Percentiles rank a stretch among this genome's conserved stretches.
Evolutionary conservation across 768 basidiomycete genomes (phyloP).

Genomic region (Sporobolomyces phaffii): DNA sequence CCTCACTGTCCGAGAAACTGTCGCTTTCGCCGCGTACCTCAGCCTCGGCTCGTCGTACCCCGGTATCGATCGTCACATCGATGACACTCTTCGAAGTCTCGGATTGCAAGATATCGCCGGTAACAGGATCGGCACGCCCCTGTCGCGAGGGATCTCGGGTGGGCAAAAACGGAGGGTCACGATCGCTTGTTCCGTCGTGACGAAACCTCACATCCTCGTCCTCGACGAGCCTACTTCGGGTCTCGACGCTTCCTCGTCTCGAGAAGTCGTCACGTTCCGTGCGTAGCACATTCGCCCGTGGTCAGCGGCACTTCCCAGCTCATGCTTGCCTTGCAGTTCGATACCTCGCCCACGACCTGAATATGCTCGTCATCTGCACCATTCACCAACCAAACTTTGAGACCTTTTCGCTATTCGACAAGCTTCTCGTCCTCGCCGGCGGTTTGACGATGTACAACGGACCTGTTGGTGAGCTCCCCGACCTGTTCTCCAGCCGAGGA

Average conservation of each 20-base stretch:
- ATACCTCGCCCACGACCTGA: conserved; percentile 51
- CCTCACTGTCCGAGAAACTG: conserved; percentile 57
- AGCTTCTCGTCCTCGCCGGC: conserved; percentile 56
- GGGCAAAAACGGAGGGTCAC: conserved; percentile 63
- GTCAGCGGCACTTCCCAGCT: not conserved
- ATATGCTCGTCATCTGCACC: conserved; percentile 58
- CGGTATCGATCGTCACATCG: conserved; percentile 50
- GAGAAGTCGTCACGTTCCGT: conserved; percentile 46
- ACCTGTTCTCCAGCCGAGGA: not conserved
- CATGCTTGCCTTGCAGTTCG: conserved; percentile 42
- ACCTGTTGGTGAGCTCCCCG: conserved; percentile 30
- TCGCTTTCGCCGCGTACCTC: conserved; percentile 54
- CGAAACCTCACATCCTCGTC: conserved; percentile 57
- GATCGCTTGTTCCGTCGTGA: conserved; percentile 59
- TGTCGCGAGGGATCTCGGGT: conserved; percentile 59
- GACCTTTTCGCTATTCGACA: conserved; percentile 59
- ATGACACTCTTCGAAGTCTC: conserved; percentile 51
- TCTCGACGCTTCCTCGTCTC: conserved; percentile 47
- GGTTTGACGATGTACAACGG: conserved; percentile 54
- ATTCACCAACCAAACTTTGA: conserved; percentile 65
- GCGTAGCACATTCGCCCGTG: conserved; percentile 18
- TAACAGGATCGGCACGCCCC: conserved; percentile 56
- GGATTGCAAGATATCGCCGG: conserved; percentile 54
- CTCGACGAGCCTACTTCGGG: conserved; percentile 62
- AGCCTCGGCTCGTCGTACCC: conserved; percentile 32